Percentiles rank a stretch among this genome's conserved stretches.
Evolutionary conservation across 169 alveolate genomes (phyloP).

Genomic region (Cryptosporidium meleagridis): DNA sequence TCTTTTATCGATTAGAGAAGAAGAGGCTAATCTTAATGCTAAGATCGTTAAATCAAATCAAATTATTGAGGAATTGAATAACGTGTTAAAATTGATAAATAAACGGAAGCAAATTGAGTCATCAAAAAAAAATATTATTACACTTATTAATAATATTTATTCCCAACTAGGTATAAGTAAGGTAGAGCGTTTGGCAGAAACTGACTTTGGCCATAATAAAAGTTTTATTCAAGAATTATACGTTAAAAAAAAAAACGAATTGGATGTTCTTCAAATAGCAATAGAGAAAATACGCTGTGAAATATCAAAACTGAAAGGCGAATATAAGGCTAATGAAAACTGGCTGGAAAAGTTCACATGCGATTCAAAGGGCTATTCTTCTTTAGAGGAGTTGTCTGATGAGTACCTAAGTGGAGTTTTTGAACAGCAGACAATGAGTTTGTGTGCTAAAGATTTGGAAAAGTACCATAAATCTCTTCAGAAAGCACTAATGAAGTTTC

Average conservation of each 20-base stretch:
- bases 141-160: background rate
- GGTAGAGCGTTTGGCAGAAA: background rate
- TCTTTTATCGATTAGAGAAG: background rate
- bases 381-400: slow-evolving; percentile 18
- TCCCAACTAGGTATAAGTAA: background rate
- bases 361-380: slow-evolving; percentile 22
- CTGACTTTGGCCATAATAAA: background rate
- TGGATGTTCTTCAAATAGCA: slow-evolving; percentile 10
- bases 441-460: slow-evolving; percentile 76
- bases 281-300: slow-evolving; percentile 32
- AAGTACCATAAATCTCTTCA: slow-evolving; percentile 84
- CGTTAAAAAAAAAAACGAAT: background rate
- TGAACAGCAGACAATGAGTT: slow-evolving; percentile 24
- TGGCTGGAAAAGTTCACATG: slow-evolving; percentile 33
- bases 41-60: background rate
- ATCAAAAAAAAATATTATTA: background rate
- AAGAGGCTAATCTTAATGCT: background rate
- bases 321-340: slow-evolving; percentile 28
- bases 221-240: slow-evolving; percentile 1
- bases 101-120: background rate
- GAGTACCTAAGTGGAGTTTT: slow-evolving; percentile 32
- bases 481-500: slow-evolving; percentile 90
- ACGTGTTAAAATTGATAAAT: background rate
- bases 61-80: background rate
- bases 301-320: slow-evolving; percentile 45